Evolutionary conservation across 169 alveolate genomes (phyloP).

Genomic region (Babesia microti): DNA sequence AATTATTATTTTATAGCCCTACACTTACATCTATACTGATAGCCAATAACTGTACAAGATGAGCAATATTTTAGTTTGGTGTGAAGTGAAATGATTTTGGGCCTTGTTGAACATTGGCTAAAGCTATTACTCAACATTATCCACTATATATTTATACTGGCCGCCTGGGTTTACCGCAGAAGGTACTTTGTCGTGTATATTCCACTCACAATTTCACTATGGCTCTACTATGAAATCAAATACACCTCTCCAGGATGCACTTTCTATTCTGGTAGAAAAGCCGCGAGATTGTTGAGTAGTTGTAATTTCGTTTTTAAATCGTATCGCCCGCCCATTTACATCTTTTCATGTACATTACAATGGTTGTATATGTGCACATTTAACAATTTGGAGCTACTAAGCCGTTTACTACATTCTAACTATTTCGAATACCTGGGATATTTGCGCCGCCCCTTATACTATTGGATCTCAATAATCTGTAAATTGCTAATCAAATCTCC

Average conservation of each 20-base stretch:
- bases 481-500: conserved; percentile 4
- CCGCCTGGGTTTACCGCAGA: too few species aligned
- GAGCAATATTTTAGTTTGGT: too few species aligned
- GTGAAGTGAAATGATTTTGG: too few species aligned
- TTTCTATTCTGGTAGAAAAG: conserved; percentile 26
- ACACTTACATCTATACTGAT: too few species aligned
- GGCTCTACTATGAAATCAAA: conserved; percentile 36
- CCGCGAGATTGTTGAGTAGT: conserved; percentile 17
- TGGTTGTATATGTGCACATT: conserved; percentile 25
- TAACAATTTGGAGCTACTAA: conserved; percentile 4
- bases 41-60: too few species aligned
- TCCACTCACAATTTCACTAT: neutral
- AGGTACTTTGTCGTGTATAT: neutral
- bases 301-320: conserved; percentile 23
- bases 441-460: neutral
- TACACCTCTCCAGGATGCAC: conserved; percentile 40
- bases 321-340: conserved; percentile 32
- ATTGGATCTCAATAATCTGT: neutral
- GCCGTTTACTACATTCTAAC: neutral
- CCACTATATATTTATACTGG: too few species aligned
- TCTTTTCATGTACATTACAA: conserved; percentile 18
- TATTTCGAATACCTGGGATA: neutral
- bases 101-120: too few species aligned
- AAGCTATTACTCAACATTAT: too few species aligned
- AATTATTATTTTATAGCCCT: too few species aligned